A percentile compares a stretch with the other conserved stretches of the same genome.
Conservation (phyloP, 2,329 filamentous ascomycete species). For the Gnomoniopsis sp. region DNA sequence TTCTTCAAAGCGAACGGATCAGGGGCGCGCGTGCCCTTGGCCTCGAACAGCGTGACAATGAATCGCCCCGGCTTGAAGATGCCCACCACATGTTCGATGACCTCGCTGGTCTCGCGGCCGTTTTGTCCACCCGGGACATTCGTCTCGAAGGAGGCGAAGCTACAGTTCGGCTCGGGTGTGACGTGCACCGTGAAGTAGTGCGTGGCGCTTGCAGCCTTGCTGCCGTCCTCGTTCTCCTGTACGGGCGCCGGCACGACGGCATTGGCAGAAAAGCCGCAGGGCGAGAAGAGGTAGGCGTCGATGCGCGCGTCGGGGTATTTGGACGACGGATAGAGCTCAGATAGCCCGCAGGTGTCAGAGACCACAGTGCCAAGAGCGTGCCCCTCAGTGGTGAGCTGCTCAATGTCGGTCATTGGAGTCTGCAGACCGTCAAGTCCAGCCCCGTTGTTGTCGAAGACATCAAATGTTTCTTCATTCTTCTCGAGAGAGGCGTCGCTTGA, state of each 20-base stretch:
- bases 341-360: slow-evolving; percentile 83
- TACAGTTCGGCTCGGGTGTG: slow-evolving; percentile 94
- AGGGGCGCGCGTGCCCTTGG: slow-evolving; percentile 54
- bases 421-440: slow-evolving; percentile 48
- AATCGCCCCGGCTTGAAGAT: slow-evolving; percentile 99
- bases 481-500: slow-evolving; percentile 18
- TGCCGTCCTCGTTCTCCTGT: slow-evolving; percentile 36
- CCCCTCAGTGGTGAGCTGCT: slow-evolving; percentile 85
- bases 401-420: slow-evolving; percentile 59
- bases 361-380: slow-evolving; percentile 91
- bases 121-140: slow-evolving; percentile 89
- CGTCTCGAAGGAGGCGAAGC: slow-evolving; percentile 96
- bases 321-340: slow-evolving; percentile 80
- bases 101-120: slow-evolving; percentile 82
- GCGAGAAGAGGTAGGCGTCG: slow-evolving; percentile 93
- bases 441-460: slow-evolving; percentile 76
- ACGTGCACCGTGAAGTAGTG: slow-evolving; percentile 99
- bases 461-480: slow-evolving; percentile 58
- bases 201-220: slow-evolving; percentile 39
- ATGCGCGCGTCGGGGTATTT: slow-evolving; percentile 91
- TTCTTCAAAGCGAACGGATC: slow-evolving; percentile 34
- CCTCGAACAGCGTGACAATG: slow-evolving; percentile 94
- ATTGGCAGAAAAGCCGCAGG: slow-evolving; percentile 96
- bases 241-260: slow-evolving; percentile 82
- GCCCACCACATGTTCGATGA: slow-evolving; percentile 87